Conservation (phyloP, 192 early-diverging fungal genomes). For the Gamsiella multidivaricata region DNA sequence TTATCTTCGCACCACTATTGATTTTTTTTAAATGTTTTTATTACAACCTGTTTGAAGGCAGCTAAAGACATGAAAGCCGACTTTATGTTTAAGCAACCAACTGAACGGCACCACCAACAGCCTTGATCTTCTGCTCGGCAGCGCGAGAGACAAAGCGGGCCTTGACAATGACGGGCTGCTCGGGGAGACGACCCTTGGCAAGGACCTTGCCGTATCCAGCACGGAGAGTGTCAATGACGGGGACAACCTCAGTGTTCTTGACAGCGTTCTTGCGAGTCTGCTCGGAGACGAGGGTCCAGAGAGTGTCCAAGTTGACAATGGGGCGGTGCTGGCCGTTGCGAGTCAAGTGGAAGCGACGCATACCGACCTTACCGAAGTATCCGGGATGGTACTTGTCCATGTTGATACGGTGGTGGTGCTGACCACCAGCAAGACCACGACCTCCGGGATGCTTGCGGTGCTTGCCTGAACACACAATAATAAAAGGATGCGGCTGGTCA, state of each 20-base stretch:
- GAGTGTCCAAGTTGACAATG: constrained; percentile 92
- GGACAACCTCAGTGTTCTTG: constrained; percentile 88
- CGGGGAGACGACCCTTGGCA: constrained; percentile 91
- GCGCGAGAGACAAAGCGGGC: constrained; percentile 89
- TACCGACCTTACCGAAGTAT: constrained; percentile 99
- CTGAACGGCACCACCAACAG: constrained; percentile 87
- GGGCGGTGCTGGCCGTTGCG: constrained; percentile 87
- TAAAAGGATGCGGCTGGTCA: neutral
- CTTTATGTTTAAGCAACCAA: constrained; percentile 65
- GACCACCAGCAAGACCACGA: constrained; percentile 99
- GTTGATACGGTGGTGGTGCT: constrained; percentile 99
- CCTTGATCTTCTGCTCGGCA: constrained; percentile 99
- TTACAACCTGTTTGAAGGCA: constrained; percentile 17
- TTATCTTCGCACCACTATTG: no score
- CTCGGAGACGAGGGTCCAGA: constrained; percentile 91
- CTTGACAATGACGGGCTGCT: constrained; percentile 95
- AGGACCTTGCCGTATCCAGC: constrained; percentile 95
- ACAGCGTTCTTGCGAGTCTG: constrained; percentile 85
- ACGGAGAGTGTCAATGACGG: constrained; percentile 90
- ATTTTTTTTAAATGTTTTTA: constrained; percentile 14
- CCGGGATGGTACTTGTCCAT: constrained; percentile 99
- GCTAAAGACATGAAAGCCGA: neutral
- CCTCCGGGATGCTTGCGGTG: constrained; percentile 99
- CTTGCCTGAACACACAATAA: constrained; percentile 69
- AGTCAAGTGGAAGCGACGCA: constrained; percentile 99